Base-by-base conservation (phyloP, 495 filamentous ascomycete genomes). In the Penicillium lividum region DNA sequence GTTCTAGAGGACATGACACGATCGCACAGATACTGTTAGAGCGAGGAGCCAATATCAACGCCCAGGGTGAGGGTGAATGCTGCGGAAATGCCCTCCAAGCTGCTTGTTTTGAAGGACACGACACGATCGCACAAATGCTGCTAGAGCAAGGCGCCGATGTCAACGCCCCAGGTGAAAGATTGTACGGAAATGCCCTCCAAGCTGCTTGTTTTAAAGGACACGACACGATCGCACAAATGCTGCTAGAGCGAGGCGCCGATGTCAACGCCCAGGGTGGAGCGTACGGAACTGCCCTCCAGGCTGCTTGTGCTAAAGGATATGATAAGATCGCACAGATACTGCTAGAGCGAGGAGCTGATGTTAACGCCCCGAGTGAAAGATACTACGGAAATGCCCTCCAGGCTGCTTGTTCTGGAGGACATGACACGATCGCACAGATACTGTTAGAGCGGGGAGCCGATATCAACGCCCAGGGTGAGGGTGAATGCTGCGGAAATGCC, bases 171-270 rank as follows among this genome's bases (percentile, higher is more conserved):
- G 28, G 18, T 43, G 34, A 18, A 40, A 0, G 18, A 1, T n/a
- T n/a, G n/a, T 43, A 53, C 27, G 22, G 34, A 0, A 43, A 28
- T 38, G 30, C 49, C 7, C 29, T 50, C 6, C 47, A 50, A 16
- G 49, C 49, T 18, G 29, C 49, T 16, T 56, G 60, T 5, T 16
- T 10, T 11, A 49, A 58, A 16, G 66, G 69, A 1, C 58, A 71
- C 53, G 1, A n/a, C 13, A 11, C 4, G 10, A 38, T 33, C 31
- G 31, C 10, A 10, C 31, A 33, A 5, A 33, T 33, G 31, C 31
- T 33, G 40, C 40, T 44, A 3, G 40, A 11, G 40, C 15, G 15
- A 11, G 40, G 40, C 2, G 40, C 40, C 10, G 18, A 44, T n/a
- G 0, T 44, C 40, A 16, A 44, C 13, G 31, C 31, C 31, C 5